phyloP scores from a whole-genome alignment of 129 eudicot species.

The Chrysanthemum makinoi region DNA sequence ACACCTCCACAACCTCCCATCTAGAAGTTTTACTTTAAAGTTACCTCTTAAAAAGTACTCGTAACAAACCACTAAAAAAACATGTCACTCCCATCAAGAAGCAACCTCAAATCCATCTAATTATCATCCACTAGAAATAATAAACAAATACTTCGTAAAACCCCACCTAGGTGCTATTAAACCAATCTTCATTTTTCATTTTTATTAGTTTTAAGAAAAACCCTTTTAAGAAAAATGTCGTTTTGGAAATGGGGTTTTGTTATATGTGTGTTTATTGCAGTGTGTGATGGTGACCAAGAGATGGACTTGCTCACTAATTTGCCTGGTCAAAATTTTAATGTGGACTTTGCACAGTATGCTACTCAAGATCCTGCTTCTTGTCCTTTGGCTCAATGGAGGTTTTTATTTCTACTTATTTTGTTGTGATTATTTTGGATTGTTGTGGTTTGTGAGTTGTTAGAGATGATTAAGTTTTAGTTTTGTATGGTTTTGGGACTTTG shows the following conservation, averaged over 20 bases:
- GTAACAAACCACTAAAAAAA: too few species aligned
- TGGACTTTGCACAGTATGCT: slow-evolving; percentile 72
- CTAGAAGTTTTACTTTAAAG: too few species aligned
- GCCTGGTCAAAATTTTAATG: slow-evolving; percentile 76
- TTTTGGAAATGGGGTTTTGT: slow-evolving; percentile 38
- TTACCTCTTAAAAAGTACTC: too few species aligned
- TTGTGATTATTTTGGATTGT: too few species aligned
- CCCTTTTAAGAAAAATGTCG: slow-evolving; percentile 38
- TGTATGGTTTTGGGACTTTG: too few species aligned
- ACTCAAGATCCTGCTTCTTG: slow-evolving; percentile 63
- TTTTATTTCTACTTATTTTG: neutral
- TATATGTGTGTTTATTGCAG: slow-evolving; percentile 23
- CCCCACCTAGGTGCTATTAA: neutral
- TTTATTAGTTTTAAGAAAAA: slow-evolving; percentile 3
- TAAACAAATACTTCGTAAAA: too few species aligned
- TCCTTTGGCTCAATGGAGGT: slow-evolving; percentile 99
- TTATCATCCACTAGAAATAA: too few species aligned
- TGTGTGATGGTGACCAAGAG: slow-evolving; percentile 40
- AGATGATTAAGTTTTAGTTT: too few species aligned
- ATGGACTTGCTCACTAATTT: slow-evolving; percentile 48
- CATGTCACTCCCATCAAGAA: too few species aligned
- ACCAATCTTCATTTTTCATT: slow-evolving; percentile 18
- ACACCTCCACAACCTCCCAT: too few species aligned
- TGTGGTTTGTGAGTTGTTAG: too few species aligned
- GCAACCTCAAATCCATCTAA: too few species aligned